Base-by-base conservation (phyloP, 345 rosid species). In the Moringa oleifera region DNA sequence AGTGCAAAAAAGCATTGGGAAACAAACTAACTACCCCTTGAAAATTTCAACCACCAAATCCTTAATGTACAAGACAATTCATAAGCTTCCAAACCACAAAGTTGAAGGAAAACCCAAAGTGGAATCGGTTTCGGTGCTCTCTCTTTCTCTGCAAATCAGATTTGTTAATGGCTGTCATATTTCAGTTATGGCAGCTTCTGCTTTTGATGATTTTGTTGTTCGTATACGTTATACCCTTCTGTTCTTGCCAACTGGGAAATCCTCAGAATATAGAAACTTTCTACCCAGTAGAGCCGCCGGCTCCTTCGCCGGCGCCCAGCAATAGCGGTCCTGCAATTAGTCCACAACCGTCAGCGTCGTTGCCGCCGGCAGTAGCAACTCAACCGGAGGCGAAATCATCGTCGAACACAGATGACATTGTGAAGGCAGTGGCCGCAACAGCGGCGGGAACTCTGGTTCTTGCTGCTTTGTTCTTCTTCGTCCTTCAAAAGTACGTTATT, bases 211-310 rank as follows among this genome's bases (percentile, higher is more conserved):
- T 51, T 47, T 0, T 64, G 23, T 23, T 66, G 16, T 53, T 62
- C 64, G 0, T 68, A 33, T 47, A 54, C 21, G 25, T 68, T 55
- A 49, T 77, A 25, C 80, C 76, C 20, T 65, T 63, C 18, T 70
- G 73, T 25, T 80, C 61, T 58, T 70, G 77, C 20, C 81, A 84
- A 54, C 75, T 58, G 0, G 61, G 51, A 73, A 63, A 77, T 6
- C 80, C 83, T 50, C 95, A 77, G 51, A 92, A 91, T 19, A 75
- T 88, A 54, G 88, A 86, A 59, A 76, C 84, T 49, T 76, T 77
- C 61, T 89, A 37, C 64, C 98, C 98, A 0, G 19, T 10, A 1
- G 45, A 25, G 18, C 0, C 9, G 20, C 72, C 70, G 54, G 21
- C 81, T 18, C 71, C 85, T 4, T 36, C 67, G 21, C 64, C 79